Conservation (phyloP, 2,329 filamentous ascomycete genomes). For the Raffaelea arxii region DNA sequence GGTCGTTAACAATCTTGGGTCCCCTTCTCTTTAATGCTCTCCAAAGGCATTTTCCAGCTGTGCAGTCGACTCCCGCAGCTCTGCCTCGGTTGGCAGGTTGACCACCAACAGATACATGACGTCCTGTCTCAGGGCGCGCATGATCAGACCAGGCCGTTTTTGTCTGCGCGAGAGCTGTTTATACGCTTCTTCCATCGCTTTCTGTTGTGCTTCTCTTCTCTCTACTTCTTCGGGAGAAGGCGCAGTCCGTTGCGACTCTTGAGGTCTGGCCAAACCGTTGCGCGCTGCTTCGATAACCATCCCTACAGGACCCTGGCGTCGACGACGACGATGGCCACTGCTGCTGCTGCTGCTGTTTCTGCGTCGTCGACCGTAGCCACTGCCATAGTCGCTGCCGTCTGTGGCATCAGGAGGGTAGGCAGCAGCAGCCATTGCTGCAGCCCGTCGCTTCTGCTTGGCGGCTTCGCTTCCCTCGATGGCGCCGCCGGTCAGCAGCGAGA, state of each 20-base stretch:
- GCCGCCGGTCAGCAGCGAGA: slow-evolving; percentile 37
- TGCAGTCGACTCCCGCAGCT: slow-evolving; percentile 20
- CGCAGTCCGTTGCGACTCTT: background rate
- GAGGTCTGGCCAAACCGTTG: too few relatives aligned
- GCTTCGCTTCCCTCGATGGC: slow-evolving; percentile 18
- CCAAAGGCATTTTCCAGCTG: slow-evolving; percentile 9
- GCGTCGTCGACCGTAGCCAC: background rate
- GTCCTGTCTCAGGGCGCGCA: slow-evolving; percentile 28
- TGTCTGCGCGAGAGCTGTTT: too few relatives aligned
- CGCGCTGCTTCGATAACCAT: too few relatives aligned
- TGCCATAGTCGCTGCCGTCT: background rate
- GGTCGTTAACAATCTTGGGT: too few relatives aligned
- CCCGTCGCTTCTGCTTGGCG: background rate
- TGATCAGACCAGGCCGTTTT: too few relatives aligned
- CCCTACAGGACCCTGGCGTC: background rate
- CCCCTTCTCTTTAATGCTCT: too few relatives aligned
- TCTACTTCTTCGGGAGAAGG: background rate
- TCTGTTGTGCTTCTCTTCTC: slow-evolving; percentile 2
- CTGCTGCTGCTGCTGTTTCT: background rate
- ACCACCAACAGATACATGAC: slow-evolving; percentile 41
- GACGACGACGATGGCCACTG: background rate
- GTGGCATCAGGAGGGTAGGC: background rate
- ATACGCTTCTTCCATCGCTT: too few relatives aligned
- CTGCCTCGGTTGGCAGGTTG: slow-evolving; percentile 35
- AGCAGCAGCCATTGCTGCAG: background rate